Evolutionary conservation across 2,329 filamentous ascomycete species (phyloP).

Genomic region (Teratosphaeria zuluensis): DNA sequence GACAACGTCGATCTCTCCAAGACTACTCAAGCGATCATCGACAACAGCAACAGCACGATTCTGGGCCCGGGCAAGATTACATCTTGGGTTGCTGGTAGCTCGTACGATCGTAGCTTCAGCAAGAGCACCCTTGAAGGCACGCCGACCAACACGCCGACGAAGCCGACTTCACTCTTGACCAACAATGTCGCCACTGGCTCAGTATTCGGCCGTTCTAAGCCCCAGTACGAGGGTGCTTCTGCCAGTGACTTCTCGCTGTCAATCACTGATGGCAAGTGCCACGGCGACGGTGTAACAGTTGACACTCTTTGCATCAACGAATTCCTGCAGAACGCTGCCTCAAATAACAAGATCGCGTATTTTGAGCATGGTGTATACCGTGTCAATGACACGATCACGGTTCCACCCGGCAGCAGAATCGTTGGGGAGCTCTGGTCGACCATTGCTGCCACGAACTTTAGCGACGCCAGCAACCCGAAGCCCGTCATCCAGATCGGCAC

Average conservation of each 20-base stretch:
- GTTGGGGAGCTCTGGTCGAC: slow-evolving; percentile 87
- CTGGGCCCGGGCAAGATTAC: slow-evolving; percentile 59
- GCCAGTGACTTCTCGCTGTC: slow-evolving; percentile 70
- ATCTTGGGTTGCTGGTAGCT: slow-evolving; percentile 71
- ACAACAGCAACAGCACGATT: slow-evolving; percentile 48
- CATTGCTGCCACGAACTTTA: slow-evolving; percentile 70
- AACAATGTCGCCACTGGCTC: slow-evolving; percentile 42
- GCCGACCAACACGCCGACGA: slow-evolving; percentile 4
- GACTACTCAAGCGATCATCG: slow-evolving; percentile 54
- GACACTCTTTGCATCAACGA: slow-evolving; percentile 79
- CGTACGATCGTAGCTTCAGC: slow-evolving; percentile 45
- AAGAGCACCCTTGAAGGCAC: slow-evolving; percentile 2
- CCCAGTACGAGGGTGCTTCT: slow-evolving; percentile 66
- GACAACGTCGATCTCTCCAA: slow-evolving; percentile 83
- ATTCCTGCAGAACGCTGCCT: slow-evolving; percentile 57
- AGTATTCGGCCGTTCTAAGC: slow-evolving; percentile 77
- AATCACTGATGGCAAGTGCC: slow-evolving; percentile 54
- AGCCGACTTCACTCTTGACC: slow-evolving; percentile 48
- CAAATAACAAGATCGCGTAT: slow-evolving; percentile 50
- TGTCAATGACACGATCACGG: slow-evolving; percentile 49
- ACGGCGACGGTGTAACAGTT: slow-evolving; percentile 78
- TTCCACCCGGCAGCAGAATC: slow-evolving; percentile 60
- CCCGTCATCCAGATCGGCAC: slow-evolving; percentile 76
- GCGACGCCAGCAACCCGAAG: slow-evolving; percentile 63
- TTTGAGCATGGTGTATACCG: slow-evolving; percentile 57